Percentiles rank a stretch among this genome's conserved stretches.
These are phyloP conservation scores for Verticillium tricorpus DNA, from an alignment of 2,329 filamentous ascomycete genomes.

Conservation along the genomic window DNA sequence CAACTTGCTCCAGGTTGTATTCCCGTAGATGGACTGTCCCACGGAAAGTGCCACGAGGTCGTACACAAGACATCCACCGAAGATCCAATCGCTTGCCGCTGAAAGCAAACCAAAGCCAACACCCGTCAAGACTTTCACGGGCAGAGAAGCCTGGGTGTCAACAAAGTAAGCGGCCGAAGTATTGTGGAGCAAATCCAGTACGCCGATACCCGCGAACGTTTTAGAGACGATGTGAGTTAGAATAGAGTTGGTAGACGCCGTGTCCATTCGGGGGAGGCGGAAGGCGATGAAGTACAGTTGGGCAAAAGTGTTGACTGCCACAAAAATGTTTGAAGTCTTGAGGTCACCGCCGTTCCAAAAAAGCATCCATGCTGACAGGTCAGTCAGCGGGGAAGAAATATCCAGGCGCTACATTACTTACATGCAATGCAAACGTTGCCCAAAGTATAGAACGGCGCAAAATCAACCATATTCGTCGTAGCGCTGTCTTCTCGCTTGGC, in stretches of 20 bases:
- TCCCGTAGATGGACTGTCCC: conserved; percentile 42
- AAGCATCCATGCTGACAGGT: conserved; percentile 48
- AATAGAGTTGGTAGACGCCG: conserved; percentile 41
- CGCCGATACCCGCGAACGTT: conserved; percentile 56
- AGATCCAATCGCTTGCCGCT: conserved; percentile 53
- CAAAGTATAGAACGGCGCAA: conserved; percentile 48
- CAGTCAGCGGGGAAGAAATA: not conserved
- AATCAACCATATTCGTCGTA: conserved; percentile 45
- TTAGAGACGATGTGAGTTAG: conserved; percentile 55
- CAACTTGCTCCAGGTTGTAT: conserved; percentile 43
- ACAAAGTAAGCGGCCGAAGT: conserved; percentile 51
- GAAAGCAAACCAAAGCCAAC: conserved; percentile 46
- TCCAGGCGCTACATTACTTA: conserved; percentile 21
- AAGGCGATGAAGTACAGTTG: conserved; percentile 51
- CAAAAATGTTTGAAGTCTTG: conserved; percentile 49
- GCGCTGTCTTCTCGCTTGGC: conserved; percentile 24
- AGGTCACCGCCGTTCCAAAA: conserved; percentile 54
- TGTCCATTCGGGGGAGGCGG: conserved; percentile 44
- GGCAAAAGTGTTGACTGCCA: conserved; percentile 48
- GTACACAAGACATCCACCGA: conserved; percentile 55
- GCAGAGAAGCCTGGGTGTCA: conserved; percentile 36
- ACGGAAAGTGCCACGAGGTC: conserved; percentile 50
- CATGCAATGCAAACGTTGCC: conserved; percentile 57
- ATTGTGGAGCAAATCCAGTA: conserved; percentile 56
- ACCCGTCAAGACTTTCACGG: conserved; percentile 48